Evolutionary conservation across 2,329 filamentous ascomycete genomes (phyloP), one percentile per base, ranked within the genome.

Genomic region (Ophiostoma piceae): DNA sequence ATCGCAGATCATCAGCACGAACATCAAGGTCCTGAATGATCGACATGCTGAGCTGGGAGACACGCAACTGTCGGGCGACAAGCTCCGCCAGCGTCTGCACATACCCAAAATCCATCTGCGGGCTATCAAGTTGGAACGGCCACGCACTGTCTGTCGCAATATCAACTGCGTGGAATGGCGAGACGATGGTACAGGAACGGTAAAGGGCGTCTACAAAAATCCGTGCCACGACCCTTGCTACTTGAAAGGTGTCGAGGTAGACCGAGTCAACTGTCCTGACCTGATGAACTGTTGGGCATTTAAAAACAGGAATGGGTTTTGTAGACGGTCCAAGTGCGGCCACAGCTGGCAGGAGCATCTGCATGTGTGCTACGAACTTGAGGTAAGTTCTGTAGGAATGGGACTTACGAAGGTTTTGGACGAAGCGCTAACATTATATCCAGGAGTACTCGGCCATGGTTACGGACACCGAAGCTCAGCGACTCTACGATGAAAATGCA

Each of bases 1-100:
- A 12, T 74, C 78, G 2, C 75, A 78, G 66, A 69, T 70, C 5
- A 80, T 80, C 54, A 69, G 74, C 12, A 71, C 68, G 6, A 80
- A 74, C 67, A 79, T 80, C 57, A 69, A 75, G 14, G 67, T 68
- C 8, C 73, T 80, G 6, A 68, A 74, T 8, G 70, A 78, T 2
- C 71, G 71, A 16, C 14, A 29, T 32, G 57, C 22, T 32, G 57
- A 62, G 57, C 26, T 35, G 57, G 6, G 12, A 16, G 26, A 62
- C 12, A 32, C 57, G 12, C 11, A 32, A 14, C 12, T 62, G 26
- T 62, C 26, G 26, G 26, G 26, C 26, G 26, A 62, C 57, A 62
- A 62, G 22, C 57, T 32, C 9, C 57, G 57, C 11, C 26, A 62
- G 57, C 57, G 26, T 16, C 57, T 35, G 26, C 14, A 62, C 16